Base-by-base conservation (phyloP, 257 asterid genomes). In the Jacaranda mimosifolia region DNA sequence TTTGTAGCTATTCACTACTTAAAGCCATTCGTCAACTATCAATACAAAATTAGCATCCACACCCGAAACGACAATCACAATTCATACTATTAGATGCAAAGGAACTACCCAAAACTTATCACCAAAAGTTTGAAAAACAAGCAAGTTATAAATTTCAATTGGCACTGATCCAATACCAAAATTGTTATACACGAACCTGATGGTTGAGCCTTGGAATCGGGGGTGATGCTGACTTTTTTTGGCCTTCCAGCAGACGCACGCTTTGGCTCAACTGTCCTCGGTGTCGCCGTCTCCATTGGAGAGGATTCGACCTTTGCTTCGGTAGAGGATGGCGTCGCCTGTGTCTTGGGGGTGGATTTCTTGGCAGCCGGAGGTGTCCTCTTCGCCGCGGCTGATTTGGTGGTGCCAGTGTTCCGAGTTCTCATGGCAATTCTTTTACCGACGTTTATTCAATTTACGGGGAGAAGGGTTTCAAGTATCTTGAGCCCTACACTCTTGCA, bases 381-480 rank as follows among this genome's bases (percentile, higher is more conserved):
- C 81, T 79, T 81, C 76, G 79, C 40, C 57, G 75, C 56, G 9
- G 84, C 64, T 35, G 80, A 32, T 74, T 80, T 80, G 8, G 77
- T 63, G 17, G 80, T 19, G n/a, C 57, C 85, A 45, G 85, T 12
- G 49, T 68, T 85, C 43, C 91, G 84, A 73, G 89, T 86, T 80
- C 83, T 87, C 91, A 89, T 89, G 74, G 58, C 6, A 53, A 45
- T 21, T 35, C n/a, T 39, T 39, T 36, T 4, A 14, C 36, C 49
- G 53, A 51, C 35, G 52, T 72, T 14, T 36, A 71, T 19, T 57
- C 67, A 40, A 56, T 39, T 57, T 35, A 26, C 26, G 49, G 36
- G 56, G 21, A n/a, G 0, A 62, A 68, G 69, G 68, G 70, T 26
- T 66, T 15, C 19, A 52, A 65, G 46, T 9, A 26, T 26, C 32